Evolutionary conservation across 1,284 basidiomycete species (phyloP).

Genomic region (Hymenochaete sp.): DNA sequence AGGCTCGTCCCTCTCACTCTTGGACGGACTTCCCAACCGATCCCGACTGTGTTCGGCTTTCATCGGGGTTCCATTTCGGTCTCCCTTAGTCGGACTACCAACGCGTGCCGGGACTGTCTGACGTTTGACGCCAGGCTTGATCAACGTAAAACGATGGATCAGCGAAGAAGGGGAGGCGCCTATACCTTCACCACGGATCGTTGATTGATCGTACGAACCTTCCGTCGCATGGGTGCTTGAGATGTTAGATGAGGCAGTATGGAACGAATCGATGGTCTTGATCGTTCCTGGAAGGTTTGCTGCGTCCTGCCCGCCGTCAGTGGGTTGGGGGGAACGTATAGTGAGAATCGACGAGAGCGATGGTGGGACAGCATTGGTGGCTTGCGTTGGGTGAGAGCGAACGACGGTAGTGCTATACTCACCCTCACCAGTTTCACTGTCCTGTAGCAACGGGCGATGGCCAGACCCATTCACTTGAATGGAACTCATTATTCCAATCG

Average conservation of each 20-base stretch:
- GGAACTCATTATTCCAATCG: constrained; percentile 14
- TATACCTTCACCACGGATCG: constrained; percentile 31
- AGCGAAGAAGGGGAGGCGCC: constrained; percentile 37
- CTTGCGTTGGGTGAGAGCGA: constrained; percentile 35
- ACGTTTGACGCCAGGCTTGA: constrained; percentile 65
- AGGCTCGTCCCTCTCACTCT: constrained; percentile 6
- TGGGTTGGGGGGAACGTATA: constrained; percentile 46
- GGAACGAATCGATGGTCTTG: constrained; percentile 59
- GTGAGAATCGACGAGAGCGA: constrained; percentile 68
- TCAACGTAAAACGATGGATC: constrained; percentile 78
- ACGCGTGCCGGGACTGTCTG: constrained; percentile 27
- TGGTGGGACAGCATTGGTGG: constrained; percentile 36
- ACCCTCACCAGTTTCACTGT: constrained; percentile 28
- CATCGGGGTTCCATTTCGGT: no score
- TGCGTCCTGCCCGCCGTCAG: constrained; percentile 30
- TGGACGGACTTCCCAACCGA: constrained; percentile 11
- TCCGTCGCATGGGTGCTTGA: constrained; percentile 62
- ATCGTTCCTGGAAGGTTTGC: constrained; percentile 33
- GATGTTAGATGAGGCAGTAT: constrained; percentile 48
- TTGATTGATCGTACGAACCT: constrained; percentile 38
- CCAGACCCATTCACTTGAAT: constrained; percentile 28
- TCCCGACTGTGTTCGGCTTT: no score
- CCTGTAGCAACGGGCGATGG: constrained; percentile 50
- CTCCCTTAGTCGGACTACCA: constrained; percentile 22
- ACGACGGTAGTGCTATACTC: constrained; percentile 65